phyloP scores from a whole-genome alignment of 345 rosid species.

The Lepidium africanum region DNA sequence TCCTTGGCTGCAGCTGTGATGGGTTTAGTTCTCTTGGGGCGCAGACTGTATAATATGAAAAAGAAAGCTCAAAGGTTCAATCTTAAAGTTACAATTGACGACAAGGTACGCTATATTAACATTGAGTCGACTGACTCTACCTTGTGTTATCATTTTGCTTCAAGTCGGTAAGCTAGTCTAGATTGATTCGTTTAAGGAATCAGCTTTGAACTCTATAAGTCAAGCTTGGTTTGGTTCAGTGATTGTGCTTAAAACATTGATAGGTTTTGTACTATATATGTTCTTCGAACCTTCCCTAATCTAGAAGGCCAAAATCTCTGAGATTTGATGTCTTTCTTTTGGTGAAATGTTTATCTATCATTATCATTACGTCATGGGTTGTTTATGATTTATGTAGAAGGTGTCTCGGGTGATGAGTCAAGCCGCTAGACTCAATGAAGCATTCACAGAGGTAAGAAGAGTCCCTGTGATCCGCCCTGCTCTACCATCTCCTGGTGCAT shows the following conservation, averaged over 20 bases:
- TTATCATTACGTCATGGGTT: background rate
- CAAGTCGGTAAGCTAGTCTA: background rate
- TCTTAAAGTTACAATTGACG: slow-evolving; percentile 79
- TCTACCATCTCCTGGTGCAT: slow-evolving; percentile 48
- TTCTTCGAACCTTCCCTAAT: background rate
- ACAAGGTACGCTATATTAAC: slow-evolving; percentile 47
- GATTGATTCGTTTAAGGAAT: background rate
- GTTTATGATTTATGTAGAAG: slow-evolving; percentile 25
- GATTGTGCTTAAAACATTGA: background rate
- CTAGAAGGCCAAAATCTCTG: background rate
- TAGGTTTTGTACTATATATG: background rate
- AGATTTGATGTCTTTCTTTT: background rate
- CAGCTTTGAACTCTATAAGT: background rate
- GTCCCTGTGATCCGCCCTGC: slow-evolving; percentile 74
- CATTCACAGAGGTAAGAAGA: slow-evolving; percentile 76
- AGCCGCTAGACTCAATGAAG: slow-evolving; percentile 79
- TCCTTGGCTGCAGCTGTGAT: slow-evolving; percentile 89
- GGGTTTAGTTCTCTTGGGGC: slow-evolving; percentile 74
- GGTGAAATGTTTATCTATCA: background rate
- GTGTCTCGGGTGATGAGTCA: slow-evolving; percentile 42
- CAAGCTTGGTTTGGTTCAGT: background rate
- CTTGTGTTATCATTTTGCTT: background rate
- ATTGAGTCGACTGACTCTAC: background rate
- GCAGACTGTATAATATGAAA: slow-evolving; percentile 66
- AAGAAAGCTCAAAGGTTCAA: slow-evolving; percentile 59